Conservation (phyloP, 352 stramenopile species). For the Globisporangium apiculatum region DNA sequence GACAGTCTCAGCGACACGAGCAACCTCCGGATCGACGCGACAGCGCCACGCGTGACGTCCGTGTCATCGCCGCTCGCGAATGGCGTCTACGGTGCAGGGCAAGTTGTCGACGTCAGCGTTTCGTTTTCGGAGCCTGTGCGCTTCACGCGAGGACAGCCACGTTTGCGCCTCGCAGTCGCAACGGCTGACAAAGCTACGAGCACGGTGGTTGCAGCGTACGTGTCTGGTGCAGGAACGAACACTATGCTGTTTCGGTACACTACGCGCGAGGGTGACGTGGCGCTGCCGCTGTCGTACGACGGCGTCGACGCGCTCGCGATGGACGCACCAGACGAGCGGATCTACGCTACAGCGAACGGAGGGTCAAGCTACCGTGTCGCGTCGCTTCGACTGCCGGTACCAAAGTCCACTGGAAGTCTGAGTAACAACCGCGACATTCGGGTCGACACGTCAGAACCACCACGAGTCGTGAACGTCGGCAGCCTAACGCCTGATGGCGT, state of each 20-base stretch:
- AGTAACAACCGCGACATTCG: slow-evolving; percentile 61
- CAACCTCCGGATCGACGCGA: slow-evolving; percentile 32
- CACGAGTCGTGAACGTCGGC: slow-evolving; percentile 39
- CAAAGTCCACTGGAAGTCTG: slow-evolving; percentile 36
- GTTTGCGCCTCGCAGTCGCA: slow-evolving; percentile 35
- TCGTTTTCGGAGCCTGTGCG: slow-evolving; percentile 50
- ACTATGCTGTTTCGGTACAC: slow-evolving; percentile 35
- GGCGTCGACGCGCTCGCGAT: slow-evolving; percentile 44
- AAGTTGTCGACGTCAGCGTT: slow-evolving; percentile 42
- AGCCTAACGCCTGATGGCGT: slow-evolving; percentile 37
- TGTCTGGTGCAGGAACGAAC: slow-evolving; percentile 26
- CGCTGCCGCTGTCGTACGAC: slow-evolving; percentile 48
- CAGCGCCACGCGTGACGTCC: slow-evolving; percentile 32
- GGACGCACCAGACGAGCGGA: background rate
- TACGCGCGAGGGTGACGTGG: slow-evolving; percentile 36
- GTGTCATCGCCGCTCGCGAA: slow-evolving; percentile 39
- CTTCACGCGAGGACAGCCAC: slow-evolving; percentile 17
- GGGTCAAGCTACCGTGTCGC: slow-evolving; percentile 24
- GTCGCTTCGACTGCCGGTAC: slow-evolving; percentile 32
- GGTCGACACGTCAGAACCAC: slow-evolving; percentile 52
- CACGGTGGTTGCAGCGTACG: slow-evolving; percentile 25
- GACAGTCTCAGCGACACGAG: slow-evolving; percentile 34
- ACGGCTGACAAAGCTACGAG: background rate
- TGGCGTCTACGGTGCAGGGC: slow-evolving; percentile 48
- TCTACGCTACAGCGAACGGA: slow-evolving; percentile 17